phyloP scores from a whole-genome alignment of 441 rosid species.

The Metrosideros polymorpha region DNA sequence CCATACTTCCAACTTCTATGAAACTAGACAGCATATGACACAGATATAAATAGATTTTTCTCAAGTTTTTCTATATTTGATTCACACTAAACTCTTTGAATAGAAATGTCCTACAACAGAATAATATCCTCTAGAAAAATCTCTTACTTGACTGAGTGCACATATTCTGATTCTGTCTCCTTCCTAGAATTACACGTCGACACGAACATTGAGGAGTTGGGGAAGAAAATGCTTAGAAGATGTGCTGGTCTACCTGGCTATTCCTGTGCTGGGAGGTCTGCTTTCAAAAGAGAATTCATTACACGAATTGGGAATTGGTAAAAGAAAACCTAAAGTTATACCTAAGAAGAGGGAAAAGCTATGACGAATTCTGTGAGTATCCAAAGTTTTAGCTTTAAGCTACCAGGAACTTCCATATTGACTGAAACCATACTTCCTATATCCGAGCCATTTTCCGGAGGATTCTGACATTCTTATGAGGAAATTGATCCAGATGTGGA shows the following conservation, averaged over 20 bases:
- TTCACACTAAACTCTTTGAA: background rate
- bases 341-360: background rate
- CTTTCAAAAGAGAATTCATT: slow-evolving; percentile 3
- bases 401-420: slow-evolving; percentile 20
- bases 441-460: slow-evolving; percentile 14
- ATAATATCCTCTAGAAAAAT: background rate
- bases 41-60: background rate
- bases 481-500: slow-evolving; percentile 17
- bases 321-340: background rate
- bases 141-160: background rate
- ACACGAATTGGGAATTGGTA: slow-evolving; percentile 9
- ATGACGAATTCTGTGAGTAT: background rate
- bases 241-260: slow-evolving; percentile 23
- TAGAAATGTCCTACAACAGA: background rate
- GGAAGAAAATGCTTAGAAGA: slow-evolving; percentile 14
- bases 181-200: background rate
- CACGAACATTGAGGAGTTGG: slow-evolving; percentile 1
- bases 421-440: slow-evolving; percentile 18
- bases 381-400: slow-evolving; percentile 19
- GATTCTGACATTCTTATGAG: slow-evolving; percentile 9
- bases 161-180: background rate
- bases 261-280: slow-evolving; percentile 19
- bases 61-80: background rate
- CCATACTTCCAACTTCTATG: background rate
- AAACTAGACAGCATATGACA: background rate